Evolutionary conservation across 2,329 filamentous ascomycete genomes (phyloP), one percentile per base, ranked within the genome.

Genomic region (Aspergillus versicolor): DNA sequence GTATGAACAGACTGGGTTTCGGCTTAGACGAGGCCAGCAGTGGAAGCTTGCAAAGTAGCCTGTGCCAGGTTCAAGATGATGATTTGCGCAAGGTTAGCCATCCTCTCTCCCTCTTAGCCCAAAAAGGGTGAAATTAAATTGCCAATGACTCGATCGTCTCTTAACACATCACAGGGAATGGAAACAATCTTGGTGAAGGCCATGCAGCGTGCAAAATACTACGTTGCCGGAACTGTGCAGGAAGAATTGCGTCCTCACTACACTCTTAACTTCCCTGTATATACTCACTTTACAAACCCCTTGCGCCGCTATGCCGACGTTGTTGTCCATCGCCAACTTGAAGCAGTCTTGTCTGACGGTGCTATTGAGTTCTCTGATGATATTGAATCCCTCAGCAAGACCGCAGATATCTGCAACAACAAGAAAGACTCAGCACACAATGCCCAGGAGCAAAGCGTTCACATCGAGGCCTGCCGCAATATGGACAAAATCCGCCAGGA

Each of bases 341-440:
- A 97, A 71, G 84, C 90, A 58, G 86, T 91, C 50, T 82, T 99
- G 38, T 94, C 91, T 1, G 85, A 91, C 54, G 90, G 90, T 61
- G 84, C 88, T 61, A 82, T 90, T 47, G 92, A 97, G 68, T 97
- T 94, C 74, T 87, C 80, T 4, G 94, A 99, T 65, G 94, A 99
- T 61, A 75, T 94, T 59, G 94, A 99, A 71, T 88, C 82, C 56
- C 81, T 99, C 42, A 87, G 87, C 67, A 99, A 97, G 85, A 96
- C 90, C 50, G 90, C 92, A 8, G 94, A 99, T 76, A 86, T 91
- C 65, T 96, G 91, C 83, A 99, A 99, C 80, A 96, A 90, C 71
- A 99, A 97, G 87, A 99, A 97, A 76, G 94, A 99, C 73, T 97
- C 92, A 12, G 92, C 94, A 1, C 93, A 96, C 78, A 94, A 91